Evolutionary conservation across 1,284 basidiomycete species (phyloP).

Genomic region (Ganoderma resinaceum): DNA sequence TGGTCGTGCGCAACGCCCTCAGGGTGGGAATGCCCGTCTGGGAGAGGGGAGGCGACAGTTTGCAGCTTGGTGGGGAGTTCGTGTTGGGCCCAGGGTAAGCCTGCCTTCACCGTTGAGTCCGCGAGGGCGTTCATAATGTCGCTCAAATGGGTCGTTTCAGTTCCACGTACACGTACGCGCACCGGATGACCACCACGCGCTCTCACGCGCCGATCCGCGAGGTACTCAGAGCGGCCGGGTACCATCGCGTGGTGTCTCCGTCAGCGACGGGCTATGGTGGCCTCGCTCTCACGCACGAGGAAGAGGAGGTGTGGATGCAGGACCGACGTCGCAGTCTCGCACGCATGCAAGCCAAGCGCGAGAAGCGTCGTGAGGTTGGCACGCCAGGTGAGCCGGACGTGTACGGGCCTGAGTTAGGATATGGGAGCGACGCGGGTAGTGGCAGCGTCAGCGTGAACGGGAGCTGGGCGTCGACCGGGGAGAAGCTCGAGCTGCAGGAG

Average conservation of each 20-base stretch:
- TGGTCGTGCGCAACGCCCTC: slow-evolving; percentile 72
- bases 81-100: slow-evolving; percentile 80
- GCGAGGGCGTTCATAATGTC: slow-evolving; percentile 7
- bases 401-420: slow-evolving; percentile 30
- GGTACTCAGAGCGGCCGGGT: slow-evolving; percentile 69
- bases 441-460: slow-evolving; percentile 30
- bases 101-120: background rate
- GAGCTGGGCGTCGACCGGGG: slow-evolving; percentile 31
- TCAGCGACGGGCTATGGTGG: slow-evolving; percentile 17
- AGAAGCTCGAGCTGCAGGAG: slow-evolving; percentile 20
- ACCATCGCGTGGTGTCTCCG: slow-evolving; percentile 32
- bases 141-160: slow-evolving; percentile 41
- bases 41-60: slow-evolving; percentile 79
- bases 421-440: slow-evolving; percentile 32
- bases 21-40: slow-evolving; percentile 79
- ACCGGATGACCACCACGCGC: slow-evolving; percentile 75
- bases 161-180: slow-evolving; percentile 65
- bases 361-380: slow-evolving; percentile 31
- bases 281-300: slow-evolving; percentile 24
- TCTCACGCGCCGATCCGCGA: slow-evolving; percentile 74
- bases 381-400: slow-evolving; percentile 11
- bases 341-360: slow-evolving; percentile 35
- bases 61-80: slow-evolving; percentile 90
- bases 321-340: slow-evolving; percentile 33
- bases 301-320: slow-evolving; percentile 39